Base-by-base conservation (phyloP, 495 filamentous ascomycete genomes). In the Pseudevernia furfuracea region DNA sequence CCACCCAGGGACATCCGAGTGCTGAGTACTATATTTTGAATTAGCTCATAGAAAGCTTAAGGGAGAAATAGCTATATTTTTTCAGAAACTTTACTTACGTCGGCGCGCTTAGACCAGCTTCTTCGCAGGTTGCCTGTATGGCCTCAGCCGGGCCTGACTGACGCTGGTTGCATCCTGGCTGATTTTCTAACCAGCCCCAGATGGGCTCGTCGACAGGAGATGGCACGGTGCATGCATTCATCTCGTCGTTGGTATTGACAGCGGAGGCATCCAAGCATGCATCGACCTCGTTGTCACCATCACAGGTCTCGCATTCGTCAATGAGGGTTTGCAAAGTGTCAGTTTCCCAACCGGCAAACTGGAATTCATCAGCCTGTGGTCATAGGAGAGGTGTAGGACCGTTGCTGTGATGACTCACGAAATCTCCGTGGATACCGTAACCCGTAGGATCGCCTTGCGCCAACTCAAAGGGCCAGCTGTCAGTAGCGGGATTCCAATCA, bases 341-440 rank as follows among this genome's bases (percentile, higher is more conserved):
- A 1, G 30, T 55, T 9, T 36, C 52, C 52, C 52, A 55, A 34
- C 52, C 52, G 30, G 52, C 52, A 34, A 55, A n/a, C 52, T 55
- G 23, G 49, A 55, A 10, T 55, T 19, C 30, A 21, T 55, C 30
- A 55, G 52, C 52, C 28, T 34, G 14, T 34, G 17, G 15, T 55
- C 21, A 32, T 21, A 11, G 17, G 8, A 55, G 12, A 17, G 52
- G 17, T 52, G 14, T 21, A 21, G 52, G 21, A 34, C 0, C 30
- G 52, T 30, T 34, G 30, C 12, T 21, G 17, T 34, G 15, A 74
- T 71, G 85, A 67, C 88, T 85, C 65, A 90, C 75, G 73, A 90
- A 90, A 74, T 90, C 87, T 38, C 80, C 87, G 74, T 90, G 87
- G 60, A 82, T 81, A 44, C 74, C 76, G 62, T 75, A 80, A 41